A percentile compares a stretch with the other conserved stretches of the same genome.
Evolutionary conservation across 2,329 filamentous ascomycete species (phyloP).

Genomic region (Colletotrichum agaves): DNA sequence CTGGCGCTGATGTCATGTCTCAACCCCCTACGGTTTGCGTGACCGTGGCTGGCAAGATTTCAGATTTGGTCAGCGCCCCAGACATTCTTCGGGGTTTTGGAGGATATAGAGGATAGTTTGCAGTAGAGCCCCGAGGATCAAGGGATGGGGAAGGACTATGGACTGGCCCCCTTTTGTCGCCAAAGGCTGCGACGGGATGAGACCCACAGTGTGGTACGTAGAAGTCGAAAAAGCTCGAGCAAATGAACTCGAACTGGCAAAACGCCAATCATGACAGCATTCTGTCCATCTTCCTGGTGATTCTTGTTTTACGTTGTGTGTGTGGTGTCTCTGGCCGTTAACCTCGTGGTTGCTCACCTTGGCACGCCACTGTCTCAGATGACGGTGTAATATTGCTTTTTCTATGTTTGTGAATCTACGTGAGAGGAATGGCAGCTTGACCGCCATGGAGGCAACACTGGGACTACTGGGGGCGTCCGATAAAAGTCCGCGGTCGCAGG

Average conservation of each 20-base stretch:
- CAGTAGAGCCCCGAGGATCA: background rate
- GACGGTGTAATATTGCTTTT: background rate
- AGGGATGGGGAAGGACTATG: constrained; percentile 9
- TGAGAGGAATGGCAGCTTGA: constrained; percentile 24
- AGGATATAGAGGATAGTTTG: constrained; percentile 7
- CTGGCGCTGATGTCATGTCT: constrained; percentile 8
- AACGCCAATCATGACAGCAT: constrained; percentile 25
- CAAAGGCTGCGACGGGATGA: background rate
- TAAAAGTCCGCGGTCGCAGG: background rate
- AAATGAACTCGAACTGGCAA: constrained; percentile 33
- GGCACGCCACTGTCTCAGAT: constrained; percentile 19
- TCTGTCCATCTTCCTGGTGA: background rate
- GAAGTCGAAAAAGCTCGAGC: constrained; percentile 30
- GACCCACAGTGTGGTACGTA: constrained; percentile 24
- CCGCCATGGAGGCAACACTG: constrained; percentile 25
- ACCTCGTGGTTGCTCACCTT: constrained; percentile 18
- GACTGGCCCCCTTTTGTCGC: background rate
- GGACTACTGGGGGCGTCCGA: background rate
- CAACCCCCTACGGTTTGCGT: constrained; percentile 7
- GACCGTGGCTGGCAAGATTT: constrained; percentile 4
- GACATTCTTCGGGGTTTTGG: background rate
- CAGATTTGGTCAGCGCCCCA: background rate
- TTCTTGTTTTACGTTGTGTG: background rate
- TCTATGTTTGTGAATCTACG: background rate
- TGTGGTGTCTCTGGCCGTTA: constrained; percentile 16